Percentiles rank a stretch among this genome's conserved stretches.
These are phyloP conservation scores for Gaertneriomyces semiglobifer DNA, from an alignment of 192 early-diverging fungal genomes.

Conservation along the genomic window DNA sequence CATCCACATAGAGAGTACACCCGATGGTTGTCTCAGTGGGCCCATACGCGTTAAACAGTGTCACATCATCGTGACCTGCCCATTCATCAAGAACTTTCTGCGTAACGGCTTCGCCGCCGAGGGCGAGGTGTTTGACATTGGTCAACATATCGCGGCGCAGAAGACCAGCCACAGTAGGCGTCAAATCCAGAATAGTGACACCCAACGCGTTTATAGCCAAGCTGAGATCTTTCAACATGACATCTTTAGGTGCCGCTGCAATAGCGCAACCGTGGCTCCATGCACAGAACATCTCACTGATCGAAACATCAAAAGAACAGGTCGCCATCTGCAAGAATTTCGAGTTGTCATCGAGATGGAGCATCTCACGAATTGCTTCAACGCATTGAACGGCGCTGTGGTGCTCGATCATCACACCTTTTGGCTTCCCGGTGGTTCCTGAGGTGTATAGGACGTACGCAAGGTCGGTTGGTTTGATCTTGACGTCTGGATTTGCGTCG, in stretches of 20 bases:
- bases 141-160: background rate
- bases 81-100: slow-evolving; percentile 16
- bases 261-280: slow-evolving; percentile 17
- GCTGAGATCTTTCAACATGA: slow-evolving; percentile 1
- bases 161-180: slow-evolving; percentile 1
- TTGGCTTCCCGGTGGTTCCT: slow-evolving; percentile 42
- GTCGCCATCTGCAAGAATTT: slow-evolving; percentile 20
- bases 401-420: slow-evolving; percentile 37
- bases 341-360: background rate
- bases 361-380: background rate
- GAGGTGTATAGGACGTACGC: slow-evolving; percentile 44
- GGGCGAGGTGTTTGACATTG: background rate
- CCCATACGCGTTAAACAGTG: slow-evolving; percentile 28
- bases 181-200: slow-evolving; percentile 6
- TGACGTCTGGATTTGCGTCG: background rate
- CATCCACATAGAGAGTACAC: slow-evolving; percentile 13
- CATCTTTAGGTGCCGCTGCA: slow-evolving; percentile 3
- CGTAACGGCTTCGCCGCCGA: slow-evolving; percentile 20
- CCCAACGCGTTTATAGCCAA: background rate
- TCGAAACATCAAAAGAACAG: slow-evolving; percentile 25
- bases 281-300: slow-evolving; percentile 31
- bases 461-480: background rate
- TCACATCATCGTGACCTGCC: slow-evolving; percentile 11
- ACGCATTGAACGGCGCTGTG: slow-evolving; percentile 5
- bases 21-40: slow-evolving; percentile 36